Percentiles rank a stretch among this genome's conserved stretches.
These are phyloP conservation scores for Geranium brycei DNA, from an alignment of 345 rosid species.

Conservation along the genomic window DNA sequence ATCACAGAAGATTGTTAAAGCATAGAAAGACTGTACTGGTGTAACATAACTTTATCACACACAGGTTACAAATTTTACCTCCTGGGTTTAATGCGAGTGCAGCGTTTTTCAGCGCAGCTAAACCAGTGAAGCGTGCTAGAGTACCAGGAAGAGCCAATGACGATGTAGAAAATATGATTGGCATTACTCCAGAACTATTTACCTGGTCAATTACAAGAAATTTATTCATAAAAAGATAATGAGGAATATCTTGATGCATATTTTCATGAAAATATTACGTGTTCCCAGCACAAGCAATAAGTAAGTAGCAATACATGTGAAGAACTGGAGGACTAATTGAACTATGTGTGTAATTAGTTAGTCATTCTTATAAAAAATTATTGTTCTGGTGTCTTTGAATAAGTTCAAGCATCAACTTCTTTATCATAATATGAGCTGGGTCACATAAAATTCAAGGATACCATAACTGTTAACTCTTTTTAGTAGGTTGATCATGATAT, in stretches of 20 bases:
- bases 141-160: slow-evolving; percentile 93
- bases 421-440: too few relatives aligned
- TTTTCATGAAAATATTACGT: background rate
- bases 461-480: too few relatives aligned
- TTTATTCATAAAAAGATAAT: background rate
- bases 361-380: too few relatives aligned
- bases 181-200: slow-evolving; percentile 96
- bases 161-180: slow-evolving; percentile 93
- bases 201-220: slow-evolving; percentile 31
- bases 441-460: too few relatives aligned
- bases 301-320: background rate
- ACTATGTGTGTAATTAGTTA: too few relatives aligned
- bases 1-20: background rate
- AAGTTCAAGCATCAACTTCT: too few relatives aligned
- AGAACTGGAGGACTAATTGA: background rate
- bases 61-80: slow-evolving; percentile 28
- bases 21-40: background rate
- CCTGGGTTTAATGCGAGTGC: slow-evolving; percentile 85
- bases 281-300: too few relatives aligned
- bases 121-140: slow-evolving; percentile 78
- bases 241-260: background rate
- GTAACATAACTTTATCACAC: background rate
- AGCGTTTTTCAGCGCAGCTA: slow-evolving; percentile 65
- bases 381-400: too few relatives aligned
- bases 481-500: too few relatives aligned